Evolutionary conservation across 352 stramenopile genomes (phyloP), one percentile per base, ranked within the genome.

Genomic region (Plasmopara halstedii): DNA sequence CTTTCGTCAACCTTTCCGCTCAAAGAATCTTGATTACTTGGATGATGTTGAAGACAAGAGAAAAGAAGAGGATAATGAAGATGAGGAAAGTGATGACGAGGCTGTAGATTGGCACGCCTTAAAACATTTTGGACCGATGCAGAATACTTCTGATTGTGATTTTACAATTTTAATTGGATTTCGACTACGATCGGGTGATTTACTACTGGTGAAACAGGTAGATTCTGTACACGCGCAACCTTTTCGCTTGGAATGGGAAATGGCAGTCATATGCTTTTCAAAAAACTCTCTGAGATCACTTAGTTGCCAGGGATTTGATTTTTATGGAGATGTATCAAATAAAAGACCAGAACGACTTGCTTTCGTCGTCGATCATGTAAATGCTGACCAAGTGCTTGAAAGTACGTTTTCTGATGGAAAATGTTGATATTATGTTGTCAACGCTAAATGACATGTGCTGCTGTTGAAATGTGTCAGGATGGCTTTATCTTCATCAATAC

Each of bases 41-140:
- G 19, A 27, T 20, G 58, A 68, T 2, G 43, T 49, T n/a, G 46
- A 66, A 0, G 56, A 61, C 26, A 46, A 62, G 9, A 68, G 53
- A n/a, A 47, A 63, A 4, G 54, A 64, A 6, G 55, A 62, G 2
- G 61, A 74, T n/a, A n/a, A n/a, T 17, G 50, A 63, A 4, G 54
- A 64, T 6, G 55, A 62, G 2, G 61, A 74, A 20, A 48, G 56
- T 20, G 53, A 60, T 31, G 46, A 73, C 4, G 68, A 80, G n/a
- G 50, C 58, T n/a, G 54, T 86, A 29, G 72, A 86, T 40, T 86
- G 74, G 74, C 36, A 59, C 2, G 67, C 65, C 1, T 39, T 86
- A 14, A 66, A 59, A 18, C 48, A 70, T 15, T 63, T 52, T 38
- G 46, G 51, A 8, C 25, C 35, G 20, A 38, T 42, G 2, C 49